Percentiles rank a stretch among this genome's conserved stretches.
phyloP scores from a whole-genome alignment of 495 filamentous ascomycete species.

The Podospora didyma region DNA sequence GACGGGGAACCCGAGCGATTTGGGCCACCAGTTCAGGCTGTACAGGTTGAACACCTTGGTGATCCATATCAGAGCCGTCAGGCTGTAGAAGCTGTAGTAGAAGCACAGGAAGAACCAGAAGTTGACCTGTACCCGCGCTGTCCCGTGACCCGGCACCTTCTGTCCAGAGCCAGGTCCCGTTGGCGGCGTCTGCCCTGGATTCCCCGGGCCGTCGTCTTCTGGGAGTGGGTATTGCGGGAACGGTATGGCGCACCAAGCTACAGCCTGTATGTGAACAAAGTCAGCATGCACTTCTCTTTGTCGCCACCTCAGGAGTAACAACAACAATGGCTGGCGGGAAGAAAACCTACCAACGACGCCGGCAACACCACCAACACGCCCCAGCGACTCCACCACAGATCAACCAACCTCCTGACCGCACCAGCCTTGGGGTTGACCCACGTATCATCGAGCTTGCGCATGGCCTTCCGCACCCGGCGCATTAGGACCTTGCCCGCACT shows the following conservation, averaged over 20 bases:
- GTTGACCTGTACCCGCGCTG: slow-evolving; percentile 56
- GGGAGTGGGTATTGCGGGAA: slow-evolving; percentile 56
- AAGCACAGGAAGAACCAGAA: slow-evolving; percentile 66
- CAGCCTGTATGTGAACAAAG: slow-evolving; percentile 38
- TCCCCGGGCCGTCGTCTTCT: slow-evolving; percentile 30
- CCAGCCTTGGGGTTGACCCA: slow-evolving; percentile 53
- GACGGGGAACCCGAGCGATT: slow-evolving; percentile 52
- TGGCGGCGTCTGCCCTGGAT: slow-evolving; percentile 6
- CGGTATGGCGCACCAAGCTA: slow-evolving; percentile 59
- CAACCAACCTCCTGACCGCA: slow-evolving; percentile 49
- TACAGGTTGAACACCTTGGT: slow-evolving; percentile 67
- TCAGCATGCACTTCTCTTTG: neutral
- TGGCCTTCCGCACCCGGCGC: slow-evolving; percentile 23
- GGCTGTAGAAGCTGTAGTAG: slow-evolving; percentile 63
- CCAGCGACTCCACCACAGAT: slow-evolving; percentile 56
- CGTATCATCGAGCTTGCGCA: slow-evolving; percentile 45
- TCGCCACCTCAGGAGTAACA: neutral
- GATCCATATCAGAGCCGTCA: slow-evolving; percentile 61
- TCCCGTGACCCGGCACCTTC: slow-evolving; percentile 54
- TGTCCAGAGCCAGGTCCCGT: slow-evolving; percentile 19
- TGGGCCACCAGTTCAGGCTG: slow-evolving; percentile 62
- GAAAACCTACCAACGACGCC: slow-evolving; percentile 49
- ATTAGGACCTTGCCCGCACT: slow-evolving; percentile 18
- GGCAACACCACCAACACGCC: slow-evolving; percentile 52
- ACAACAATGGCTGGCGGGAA: neutral